phyloP scores from a whole-genome alignment of 306 rosid species.

The Hylodesmum podocarpum region DNA sequence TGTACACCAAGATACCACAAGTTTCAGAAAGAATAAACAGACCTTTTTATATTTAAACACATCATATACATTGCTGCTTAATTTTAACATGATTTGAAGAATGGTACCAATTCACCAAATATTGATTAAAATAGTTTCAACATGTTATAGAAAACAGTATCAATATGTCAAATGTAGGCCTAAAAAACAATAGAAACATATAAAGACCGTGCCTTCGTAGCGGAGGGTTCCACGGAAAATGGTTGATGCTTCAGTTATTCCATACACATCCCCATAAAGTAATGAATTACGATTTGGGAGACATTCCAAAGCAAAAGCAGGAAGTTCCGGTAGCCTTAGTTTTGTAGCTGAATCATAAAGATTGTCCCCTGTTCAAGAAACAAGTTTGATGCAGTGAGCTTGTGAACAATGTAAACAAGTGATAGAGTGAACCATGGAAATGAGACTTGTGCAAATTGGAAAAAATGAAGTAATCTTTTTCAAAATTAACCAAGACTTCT shows the following conservation, averaged over 20 bases:
- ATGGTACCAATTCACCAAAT: not conserved
- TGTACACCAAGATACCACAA: slow-evolving; percentile 19
- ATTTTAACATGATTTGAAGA: not conserved
- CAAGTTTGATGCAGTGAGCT: not conserved
- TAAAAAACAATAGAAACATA: slow-evolving; percentile 14
- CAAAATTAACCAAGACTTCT: not conserved
- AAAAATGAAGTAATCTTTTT: not conserved
- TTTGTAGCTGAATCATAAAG: slow-evolving; percentile 80
- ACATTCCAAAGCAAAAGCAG: slow-evolving; percentile 91
- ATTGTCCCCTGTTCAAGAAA: slow-evolving; percentile 56
- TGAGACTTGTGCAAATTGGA: not conserved
- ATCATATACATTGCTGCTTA: not conserved
- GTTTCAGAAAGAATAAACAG: slow-evolving; percentile 22
- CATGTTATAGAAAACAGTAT: not conserved
- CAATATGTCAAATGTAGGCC: not conserved
- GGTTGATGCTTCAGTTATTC: slow-evolving; percentile 85
- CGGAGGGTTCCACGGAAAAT: slow-evolving; percentile 96
- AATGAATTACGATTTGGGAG: slow-evolving; percentile 89
- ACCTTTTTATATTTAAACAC: not conserved
- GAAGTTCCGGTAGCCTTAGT: slow-evolving; percentile 70
- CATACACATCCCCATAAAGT: slow-evolving; percentile 77
- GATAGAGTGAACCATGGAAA: not conserved
- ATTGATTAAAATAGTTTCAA: not conserved
- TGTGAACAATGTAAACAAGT: not conserved
- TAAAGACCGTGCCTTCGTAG: slow-evolving; percentile 69